Base-by-base conservation (phyloP, 2,329 filamentous ascomycete genomes). In the Ophiostoma novo-ulmi region DNA sequence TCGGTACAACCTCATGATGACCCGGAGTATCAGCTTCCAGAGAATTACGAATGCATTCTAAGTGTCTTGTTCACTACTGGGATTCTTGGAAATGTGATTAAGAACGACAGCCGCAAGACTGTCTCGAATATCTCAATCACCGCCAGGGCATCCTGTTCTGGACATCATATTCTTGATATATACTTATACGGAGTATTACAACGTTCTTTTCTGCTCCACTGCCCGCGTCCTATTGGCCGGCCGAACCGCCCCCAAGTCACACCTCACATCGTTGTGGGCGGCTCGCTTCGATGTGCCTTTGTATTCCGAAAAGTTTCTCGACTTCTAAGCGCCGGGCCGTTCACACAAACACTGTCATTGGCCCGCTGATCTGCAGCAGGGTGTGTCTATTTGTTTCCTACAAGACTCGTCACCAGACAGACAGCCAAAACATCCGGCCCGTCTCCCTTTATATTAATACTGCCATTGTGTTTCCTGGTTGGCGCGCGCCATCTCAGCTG, bases 401-500 rank as follows among this genome's bases (percentile, higher is more conserved):
- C 52, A 10, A 58, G n/a, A 58, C n/a, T 58, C 52, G 52, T 44
- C 70, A 63, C 41, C 68, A 48, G 44, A 48, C 41, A 48, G 41
- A 55, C 48, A n/a, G 5, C 48, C 48, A 55, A 7, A 48, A n/a
- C 48, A 22, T 22, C 20, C 65, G 36, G 26, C 71, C 66, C 69
- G 65, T 69, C 68, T 68, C 64, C 39, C 58, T 36, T 13, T 36
- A 35, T 55, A 35, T 38, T 7, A 22, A 35, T 58, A 36, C 26
- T 22, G 67, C 48, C 67, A 52, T 52, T 61, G 66, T 48, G 67
- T 36, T 61, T 72, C 69, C 71, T 70, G 70, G 73, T 79, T 81
- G 78, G 79, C 80, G 79, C 80, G 79, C 80, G 79, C 79, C 78
- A 81, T 77, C 77, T 66, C 78, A 65, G 7, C 63, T 39, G 63